These are phyloP conservation scores for Liquidambar formosana DNA, from an alignment of 164 flowering plant genomes.

Conservation along the genomic window DNA sequence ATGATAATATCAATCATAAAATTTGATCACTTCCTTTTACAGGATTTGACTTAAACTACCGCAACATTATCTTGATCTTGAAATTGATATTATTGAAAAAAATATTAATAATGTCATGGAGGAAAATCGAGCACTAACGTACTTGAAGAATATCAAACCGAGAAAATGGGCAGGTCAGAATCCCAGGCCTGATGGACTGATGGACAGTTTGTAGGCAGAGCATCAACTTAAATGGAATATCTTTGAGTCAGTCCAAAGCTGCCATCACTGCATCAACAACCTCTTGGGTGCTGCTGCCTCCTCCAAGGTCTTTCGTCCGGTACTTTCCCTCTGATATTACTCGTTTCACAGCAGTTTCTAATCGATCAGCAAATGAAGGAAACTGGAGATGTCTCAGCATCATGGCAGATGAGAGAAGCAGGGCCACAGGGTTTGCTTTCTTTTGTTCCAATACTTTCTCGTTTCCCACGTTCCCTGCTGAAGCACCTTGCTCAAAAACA, in stretches of 20 bases:
- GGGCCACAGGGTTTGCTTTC: slow-evolving; percentile 69
- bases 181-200: no score
- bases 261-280: slow-evolving; percentile 68
- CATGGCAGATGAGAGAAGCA: slow-evolving; percentile 78
- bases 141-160: neutral
- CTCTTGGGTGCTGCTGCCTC: slow-evolving; percentile 57
- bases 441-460: slow-evolving; percentile 42
- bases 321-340: slow-evolving; percentile 52
- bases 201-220: neutral
- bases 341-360: slow-evolving; percentile 66
- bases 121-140: neutral
- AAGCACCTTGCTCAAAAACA: slow-evolving; percentile 76
- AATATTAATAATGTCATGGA: neutral
- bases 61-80: neutral
- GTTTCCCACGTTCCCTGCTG: slow-evolving; percentile 73
- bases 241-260: slow-evolving; percentile 37
- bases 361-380: slow-evolving; percentile 79
- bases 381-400: slow-evolving; percentile 71
- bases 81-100: neutral
- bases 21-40: neutral
- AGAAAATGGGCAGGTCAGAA: no score
- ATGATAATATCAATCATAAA: neutral
- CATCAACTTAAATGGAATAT: neutral
- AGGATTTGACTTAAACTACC: neutral
- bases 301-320: slow-evolving; percentile 65